Percentiles rank a stretch among this genome's conserved stretches.
These are phyloP conservation scores for Articulospora tetracladia DNA, from an alignment of 495 filamentous ascomycete species.

Conservation along the genomic window DNA sequence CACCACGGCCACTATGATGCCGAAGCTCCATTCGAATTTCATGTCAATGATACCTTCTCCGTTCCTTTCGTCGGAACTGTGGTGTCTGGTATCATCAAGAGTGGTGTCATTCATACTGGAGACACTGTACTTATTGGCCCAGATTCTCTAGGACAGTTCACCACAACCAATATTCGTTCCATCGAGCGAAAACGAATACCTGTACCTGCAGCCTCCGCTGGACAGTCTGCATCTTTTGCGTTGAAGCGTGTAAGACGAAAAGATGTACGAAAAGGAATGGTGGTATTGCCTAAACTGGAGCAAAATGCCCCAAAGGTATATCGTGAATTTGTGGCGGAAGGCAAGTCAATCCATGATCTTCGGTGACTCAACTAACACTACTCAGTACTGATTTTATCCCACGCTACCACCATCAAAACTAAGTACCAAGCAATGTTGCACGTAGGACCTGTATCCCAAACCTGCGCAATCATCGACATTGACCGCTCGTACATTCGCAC, in stretches of 20 bases:
- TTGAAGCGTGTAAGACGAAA: slow-evolving; percentile 80
- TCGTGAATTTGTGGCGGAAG: slow-evolving; percentile 91
- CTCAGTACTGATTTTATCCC: slow-evolving; percentile 87
- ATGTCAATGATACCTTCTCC: slow-evolving; percentile 98
- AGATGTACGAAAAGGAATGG: slow-evolving; percentile 98
- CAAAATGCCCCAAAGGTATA: slow-evolving; percentile 73
- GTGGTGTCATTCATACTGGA: slow-evolving; percentile 81
- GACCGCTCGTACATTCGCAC: slow-evolving; percentile 94
- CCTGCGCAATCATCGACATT: slow-evolving; percentile 95
- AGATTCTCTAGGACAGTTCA: slow-evolving; percentile 89
- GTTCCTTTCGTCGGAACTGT: slow-evolving; percentile 97
- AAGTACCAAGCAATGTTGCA: slow-evolving; percentile 99
- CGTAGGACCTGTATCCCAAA: slow-evolving; percentile 92
- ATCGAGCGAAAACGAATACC: slow-evolving; percentile 94
- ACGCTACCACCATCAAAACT: slow-evolving; percentile 97
- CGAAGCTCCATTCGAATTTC: slow-evolving; percentile 87
- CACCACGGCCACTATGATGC: slow-evolving; percentile 92
- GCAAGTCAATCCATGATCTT: slow-evolving; percentile 33
- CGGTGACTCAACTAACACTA: background rate
- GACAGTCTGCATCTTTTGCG: slow-evolving; percentile 90
- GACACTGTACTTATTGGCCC: slow-evolving; percentile 88
- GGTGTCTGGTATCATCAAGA: slow-evolving; percentile 89
- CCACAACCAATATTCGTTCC: slow-evolving; percentile 80
- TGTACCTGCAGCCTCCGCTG: slow-evolving; percentile 85
- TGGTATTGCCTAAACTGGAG: slow-evolving; percentile 82